Evolutionary conservation across 345 rosid species (phyloP).

Genomic region (Viola odorata): DNA sequence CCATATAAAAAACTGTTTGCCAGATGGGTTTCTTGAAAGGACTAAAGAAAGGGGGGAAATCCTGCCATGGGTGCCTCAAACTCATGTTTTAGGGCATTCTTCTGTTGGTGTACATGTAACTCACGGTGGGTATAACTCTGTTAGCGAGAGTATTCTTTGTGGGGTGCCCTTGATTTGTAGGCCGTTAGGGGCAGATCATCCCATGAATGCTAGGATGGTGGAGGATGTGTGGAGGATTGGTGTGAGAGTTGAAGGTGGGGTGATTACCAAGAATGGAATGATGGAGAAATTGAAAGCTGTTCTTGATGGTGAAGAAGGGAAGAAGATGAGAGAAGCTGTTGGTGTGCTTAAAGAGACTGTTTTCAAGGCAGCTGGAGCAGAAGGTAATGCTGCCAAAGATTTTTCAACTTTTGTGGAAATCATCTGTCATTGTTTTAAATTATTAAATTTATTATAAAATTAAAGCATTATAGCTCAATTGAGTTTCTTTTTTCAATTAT

Average conservation of each 20-base stretch:
- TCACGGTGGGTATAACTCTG: slow-evolving; percentile 14
- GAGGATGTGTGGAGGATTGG: slow-evolving; percentile 17
- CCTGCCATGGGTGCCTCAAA: slow-evolving; percentile 61
- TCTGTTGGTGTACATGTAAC: slow-evolving; percentile 21
- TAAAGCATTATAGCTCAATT: too few species aligned
- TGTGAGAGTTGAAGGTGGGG: slow-evolving; percentile 15
- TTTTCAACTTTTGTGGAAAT: slow-evolving; percentile 3
- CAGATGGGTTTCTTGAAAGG: slow-evolving; percentile 18
- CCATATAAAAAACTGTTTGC: slow-evolving; percentile 5
- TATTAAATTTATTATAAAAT: too few species aligned
- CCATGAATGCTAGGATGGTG: background rate
- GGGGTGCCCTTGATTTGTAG: slow-evolving; percentile 21
- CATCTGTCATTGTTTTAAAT: background rate
- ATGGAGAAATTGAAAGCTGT: slow-evolving; percentile 1
- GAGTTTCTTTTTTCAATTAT: too few species aligned
- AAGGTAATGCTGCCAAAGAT: slow-evolving; percentile 6
- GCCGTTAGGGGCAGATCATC: slow-evolving; percentile 13
- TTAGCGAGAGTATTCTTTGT: slow-evolving; percentile 7
- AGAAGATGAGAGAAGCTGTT: background rate
- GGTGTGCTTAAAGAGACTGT: slow-evolving; percentile 2
- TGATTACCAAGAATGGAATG: slow-evolving; percentile 8
- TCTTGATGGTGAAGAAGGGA: slow-evolving; percentile 1
- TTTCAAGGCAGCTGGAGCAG: background rate
- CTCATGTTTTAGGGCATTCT: slow-evolving; percentile 33
- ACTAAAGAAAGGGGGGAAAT: slow-evolving; percentile 26